phyloP scores from a whole-genome alignment of 345 rosid genomes.

The Diplotaxis tenuifolia region DNA sequence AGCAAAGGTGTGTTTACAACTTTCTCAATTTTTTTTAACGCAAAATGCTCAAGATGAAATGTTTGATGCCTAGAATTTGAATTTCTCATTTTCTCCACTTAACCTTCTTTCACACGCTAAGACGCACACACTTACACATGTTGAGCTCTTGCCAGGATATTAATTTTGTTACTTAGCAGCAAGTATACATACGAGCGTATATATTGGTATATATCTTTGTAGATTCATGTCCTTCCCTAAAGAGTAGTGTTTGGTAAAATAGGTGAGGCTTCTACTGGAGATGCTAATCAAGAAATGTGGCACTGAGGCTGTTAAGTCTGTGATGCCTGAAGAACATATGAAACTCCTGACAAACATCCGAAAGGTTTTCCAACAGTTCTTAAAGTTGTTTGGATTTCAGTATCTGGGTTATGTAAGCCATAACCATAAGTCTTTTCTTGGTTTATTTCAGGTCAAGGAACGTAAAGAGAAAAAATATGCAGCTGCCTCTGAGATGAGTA shows the following conservation, averaged over 20 bases:
- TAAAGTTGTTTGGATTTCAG: conserved; percentile 10
- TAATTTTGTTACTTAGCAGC: not conserved
- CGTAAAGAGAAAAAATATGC: conserved; percentile 67
- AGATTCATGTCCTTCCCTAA: conserved; percentile 10
- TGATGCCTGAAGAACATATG: conserved; percentile 97
- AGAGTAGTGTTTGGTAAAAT: conserved; percentile 15
- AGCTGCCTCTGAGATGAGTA: conserved; percentile 56
- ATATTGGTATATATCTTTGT: not conserved
- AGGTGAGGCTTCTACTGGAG: conserved; percentile 92
- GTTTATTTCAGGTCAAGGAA: conserved; percentile 62
- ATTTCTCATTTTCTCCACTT: not conserved
- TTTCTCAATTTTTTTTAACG: not conserved
- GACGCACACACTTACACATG: not conserved
- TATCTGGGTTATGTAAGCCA: conserved; percentile 13
- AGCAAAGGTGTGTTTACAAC: conserved; percentile 61
- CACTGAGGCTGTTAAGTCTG: conserved; percentile 84
- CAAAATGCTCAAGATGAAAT: not conserved
- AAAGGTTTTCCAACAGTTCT: conserved; percentile 53
- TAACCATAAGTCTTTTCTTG: conserved; percentile 5
- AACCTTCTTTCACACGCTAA: not conserved
- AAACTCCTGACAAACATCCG: conserved; percentile 90
- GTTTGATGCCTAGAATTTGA: not conserved
- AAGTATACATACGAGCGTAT: not conserved
- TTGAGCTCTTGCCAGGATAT: conserved; percentile 2
- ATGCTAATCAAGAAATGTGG: conserved; percentile 97